phyloP scores from a whole-genome alignment of 2,329 filamentous ascomycete genomes.

The Epichloe gansuensis region DNA sequence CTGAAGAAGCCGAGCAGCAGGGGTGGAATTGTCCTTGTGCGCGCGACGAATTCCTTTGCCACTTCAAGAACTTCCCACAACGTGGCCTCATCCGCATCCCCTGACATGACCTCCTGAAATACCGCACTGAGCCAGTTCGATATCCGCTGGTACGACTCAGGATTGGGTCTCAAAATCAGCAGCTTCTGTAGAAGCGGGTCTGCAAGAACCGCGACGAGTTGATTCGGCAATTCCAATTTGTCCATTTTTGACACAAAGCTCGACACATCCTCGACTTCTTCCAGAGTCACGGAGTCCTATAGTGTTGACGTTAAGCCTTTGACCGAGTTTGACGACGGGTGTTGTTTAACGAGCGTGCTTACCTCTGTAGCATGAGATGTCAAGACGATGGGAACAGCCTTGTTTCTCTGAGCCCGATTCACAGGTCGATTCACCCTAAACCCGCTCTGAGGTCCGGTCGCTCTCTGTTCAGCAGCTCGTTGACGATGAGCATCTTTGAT shows the following conservation, averaged over 20 bases:
- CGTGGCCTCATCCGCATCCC: slow-evolving; percentile 34
- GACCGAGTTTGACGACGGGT: too few species aligned
- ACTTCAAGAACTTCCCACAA: slow-evolving; percentile 42
- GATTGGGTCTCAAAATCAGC: slow-evolving; percentile 48
- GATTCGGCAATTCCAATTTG: slow-evolving; percentile 67
- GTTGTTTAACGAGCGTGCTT: slow-evolving; percentile 9
- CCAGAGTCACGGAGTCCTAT: slow-evolving; percentile 51
- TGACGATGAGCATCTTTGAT: slow-evolving; percentile 49
- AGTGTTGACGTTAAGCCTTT: background rate
- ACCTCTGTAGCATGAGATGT: slow-evolving; percentile 62
- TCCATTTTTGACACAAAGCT: slow-evolving; percentile 62
- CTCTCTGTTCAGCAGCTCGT: slow-evolving; percentile 27
- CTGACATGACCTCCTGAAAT: slow-evolving; percentile 41
- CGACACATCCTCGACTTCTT: slow-evolving; percentile 62
- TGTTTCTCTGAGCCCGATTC: slow-evolving; percentile 15
- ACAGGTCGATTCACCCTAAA: slow-evolving; percentile 50
- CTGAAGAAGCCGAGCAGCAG: slow-evolving; percentile 36
- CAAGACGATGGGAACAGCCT: slow-evolving; percentile 53
- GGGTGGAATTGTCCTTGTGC: slow-evolving; percentile 40
- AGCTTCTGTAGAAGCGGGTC: slow-evolving; percentile 72
- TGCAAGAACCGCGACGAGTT: slow-evolving; percentile 62
- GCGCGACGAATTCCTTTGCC: slow-evolving; percentile 41
- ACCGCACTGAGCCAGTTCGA: slow-evolving; percentile 46
- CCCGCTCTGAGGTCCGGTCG: slow-evolving; percentile 26
- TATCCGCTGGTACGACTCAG: slow-evolving; percentile 37